Conservation (phyloP, 306 rosid species). For the Senna siamea region DNA sequence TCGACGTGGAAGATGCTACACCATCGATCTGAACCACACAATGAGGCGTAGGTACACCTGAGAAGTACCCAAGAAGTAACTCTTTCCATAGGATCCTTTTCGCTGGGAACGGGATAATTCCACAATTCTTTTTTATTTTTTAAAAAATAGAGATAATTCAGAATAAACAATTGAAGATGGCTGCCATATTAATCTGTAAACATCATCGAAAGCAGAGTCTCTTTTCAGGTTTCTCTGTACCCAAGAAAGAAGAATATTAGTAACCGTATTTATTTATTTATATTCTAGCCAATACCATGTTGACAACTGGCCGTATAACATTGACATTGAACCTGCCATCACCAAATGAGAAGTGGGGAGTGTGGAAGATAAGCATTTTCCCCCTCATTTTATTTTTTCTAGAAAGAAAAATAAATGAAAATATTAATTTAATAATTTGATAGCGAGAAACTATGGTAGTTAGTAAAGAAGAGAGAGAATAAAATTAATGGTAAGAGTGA, state of each 20-base stretch:
- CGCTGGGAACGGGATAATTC: not conserved
- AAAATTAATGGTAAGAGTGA: too few species aligned
- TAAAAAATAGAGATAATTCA: not conserved
- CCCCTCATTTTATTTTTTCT: too few species aligned
- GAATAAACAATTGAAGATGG: slow-evolving; percentile 30
- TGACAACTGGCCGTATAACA: not conserved
- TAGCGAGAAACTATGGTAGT: too few species aligned
- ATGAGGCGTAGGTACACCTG: slow-evolving; percentile 9
- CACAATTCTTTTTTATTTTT: not conserved
- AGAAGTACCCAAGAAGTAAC: not conserved
- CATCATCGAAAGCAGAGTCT: slow-evolving; percentile 51
- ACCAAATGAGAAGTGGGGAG: not conserved
- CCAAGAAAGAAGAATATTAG: not conserved
- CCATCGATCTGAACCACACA: not conserved
- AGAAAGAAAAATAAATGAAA: too few species aligned
- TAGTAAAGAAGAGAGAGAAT: not conserved
- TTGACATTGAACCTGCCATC: slow-evolving; percentile 23
- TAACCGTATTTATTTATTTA: not conserved
- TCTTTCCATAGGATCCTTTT: slow-evolving; percentile 50
- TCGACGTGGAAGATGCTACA: not conserved
- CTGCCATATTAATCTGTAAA: slow-evolving; percentile 47
- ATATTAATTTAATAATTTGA: too few species aligned
- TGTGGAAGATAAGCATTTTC: too few species aligned
- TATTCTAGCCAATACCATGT: not conserved
- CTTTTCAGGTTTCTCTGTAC: slow-evolving; percentile 33